These are phyloP conservation scores for Postia placenta DNA, from an alignment of 768 basidiomycete species.

Conservation along the genomic window DNA sequence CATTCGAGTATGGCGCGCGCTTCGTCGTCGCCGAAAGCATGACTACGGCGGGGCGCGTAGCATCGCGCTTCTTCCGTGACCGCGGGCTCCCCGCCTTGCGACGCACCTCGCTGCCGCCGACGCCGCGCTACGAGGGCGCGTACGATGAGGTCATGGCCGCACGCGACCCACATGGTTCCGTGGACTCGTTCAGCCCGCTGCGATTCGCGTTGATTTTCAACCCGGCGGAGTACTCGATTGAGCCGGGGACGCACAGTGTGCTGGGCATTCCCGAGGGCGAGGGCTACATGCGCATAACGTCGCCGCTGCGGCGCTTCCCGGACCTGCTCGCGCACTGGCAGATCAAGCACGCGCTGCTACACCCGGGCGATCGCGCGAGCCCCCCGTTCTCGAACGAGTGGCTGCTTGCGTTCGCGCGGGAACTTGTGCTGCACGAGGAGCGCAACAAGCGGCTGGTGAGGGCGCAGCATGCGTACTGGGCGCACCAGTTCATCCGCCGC, in stretches of 20 bases:
- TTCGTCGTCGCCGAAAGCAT: constrained; percentile 71
- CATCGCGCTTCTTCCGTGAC: constrained; percentile 65
- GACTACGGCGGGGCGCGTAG: constrained; percentile 71
- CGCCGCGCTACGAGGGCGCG: constrained; percentile 25
- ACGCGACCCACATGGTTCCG: constrained; percentile 41
- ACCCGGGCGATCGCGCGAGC: constrained; percentile 20
- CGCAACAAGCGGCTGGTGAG: constrained; percentile 24
- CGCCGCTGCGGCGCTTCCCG: constrained; percentile 77
- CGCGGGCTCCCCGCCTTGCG: constrained; percentile 58
- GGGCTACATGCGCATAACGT: constrained; percentile 82
- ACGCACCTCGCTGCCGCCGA: constrained; percentile 34
- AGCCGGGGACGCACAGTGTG: constrained; percentile 57
- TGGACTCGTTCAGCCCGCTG: constrained; percentile 33
- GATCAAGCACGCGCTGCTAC: constrained; percentile 70
- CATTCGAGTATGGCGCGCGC: constrained; percentile 37
- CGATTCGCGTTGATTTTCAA: constrained; percentile 28
- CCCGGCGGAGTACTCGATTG: constrained; percentile 38
- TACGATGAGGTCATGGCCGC: constrained; percentile 40
- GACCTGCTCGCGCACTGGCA: constrained; percentile 93
- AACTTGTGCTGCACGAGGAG: constrained; percentile 33
- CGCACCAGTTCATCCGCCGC: constrained; percentile 32
- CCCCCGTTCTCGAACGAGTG: constrained; percentile 38
- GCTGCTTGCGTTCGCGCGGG: constrained; percentile 36
- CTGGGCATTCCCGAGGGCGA: constrained; percentile 67
- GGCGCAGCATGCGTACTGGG: constrained; percentile 34